Base-by-base conservation (phyloP, 1,284 basidiomycete species). In the Pseudozyma flocculosa region DNA sequence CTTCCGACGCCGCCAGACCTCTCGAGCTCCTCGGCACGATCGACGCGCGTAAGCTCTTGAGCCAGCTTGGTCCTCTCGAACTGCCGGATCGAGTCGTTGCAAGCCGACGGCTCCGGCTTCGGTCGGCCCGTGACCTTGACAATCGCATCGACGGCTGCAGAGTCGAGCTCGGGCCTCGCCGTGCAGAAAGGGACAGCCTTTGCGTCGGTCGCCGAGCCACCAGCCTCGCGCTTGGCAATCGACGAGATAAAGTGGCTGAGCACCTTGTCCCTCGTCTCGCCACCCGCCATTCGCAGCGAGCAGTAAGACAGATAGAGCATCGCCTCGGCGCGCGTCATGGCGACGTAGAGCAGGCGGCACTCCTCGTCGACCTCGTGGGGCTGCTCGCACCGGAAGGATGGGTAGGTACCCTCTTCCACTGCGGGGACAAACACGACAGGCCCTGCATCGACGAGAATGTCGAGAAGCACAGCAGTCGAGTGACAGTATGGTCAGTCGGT, bases 291-390 rank as follows among this genome's bases (percentile, higher is more conserved):
- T 10, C 74, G 64, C 3, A 49, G 53, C 3, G 58, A 43, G 15
- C 56, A 49, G 63, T 78, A 41, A 54, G 84, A 82, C 17, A 90
- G 73, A 73, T 88, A 88, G 23, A 93, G 81, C 17, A 91, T 80
- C 3, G 82, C 82, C 73, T 93, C 88, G 0, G 91, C 91, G 11
- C 91, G 85, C 0, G 91, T 95, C 80, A 90, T 92, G 0, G 90
- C 91, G 4, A 94, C 91, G 72, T 92, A 95, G 19, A 93, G 83
- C 50, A 94, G 79, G 10, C 90, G 86, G 45, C 87, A 81, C 79
- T 94, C 91, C 81, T 94, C 92, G 21, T 87, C 86, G 1, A 85
- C 78, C 75, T 92, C 87, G 18, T 90, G 87, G 23, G 78, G 66
- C 54, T 79, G 78, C 1, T 68, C 73, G 29, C 86, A 84, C 9